These are phyloP conservation scores for Colletotrichum gloeosporioides DNA, from an alignment of 2,329 filamentous ascomycete species.

Conservation along the genomic window DNA sequence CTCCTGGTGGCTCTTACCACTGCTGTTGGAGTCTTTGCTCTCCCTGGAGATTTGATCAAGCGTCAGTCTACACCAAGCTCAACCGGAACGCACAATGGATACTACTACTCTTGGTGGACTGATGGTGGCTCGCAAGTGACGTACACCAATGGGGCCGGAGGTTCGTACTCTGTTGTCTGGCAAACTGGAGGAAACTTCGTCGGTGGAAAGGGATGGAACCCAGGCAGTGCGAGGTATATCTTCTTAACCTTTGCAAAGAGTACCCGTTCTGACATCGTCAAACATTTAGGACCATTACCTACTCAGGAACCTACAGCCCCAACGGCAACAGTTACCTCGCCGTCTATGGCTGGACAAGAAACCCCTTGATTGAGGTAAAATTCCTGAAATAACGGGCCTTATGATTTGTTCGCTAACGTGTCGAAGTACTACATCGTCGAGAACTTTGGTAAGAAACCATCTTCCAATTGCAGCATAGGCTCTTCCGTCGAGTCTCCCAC, in stretches of 20 bases:
- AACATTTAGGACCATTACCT: slow-evolving; percentile 32
- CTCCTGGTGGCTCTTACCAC: not conserved
- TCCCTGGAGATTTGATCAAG: not conserved
- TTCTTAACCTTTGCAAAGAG: rapidly evolving
- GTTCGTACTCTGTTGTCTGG: slow-evolving; percentile 52
- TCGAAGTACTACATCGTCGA: slow-evolving; percentile 13
- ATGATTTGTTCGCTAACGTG: rapidly evolving
- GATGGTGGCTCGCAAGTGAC: slow-evolving; percentile 47
- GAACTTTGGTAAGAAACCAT: not conserved
- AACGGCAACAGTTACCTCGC: slow-evolving; percentile 43
- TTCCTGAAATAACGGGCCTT: not conserved
- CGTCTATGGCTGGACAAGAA: slow-evolving; percentile 42
- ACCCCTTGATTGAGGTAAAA: slow-evolving; percentile 26
- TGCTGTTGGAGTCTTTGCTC: not conserved
- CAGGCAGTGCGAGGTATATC: slow-evolving; percentile 52
- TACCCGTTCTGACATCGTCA: slow-evolving; percentile 1
- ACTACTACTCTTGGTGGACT: slow-evolving; percentile 56
- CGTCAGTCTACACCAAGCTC: slow-evolving; percentile 37
- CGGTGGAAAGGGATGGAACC: slow-evolving; percentile 63
- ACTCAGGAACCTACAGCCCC: slow-evolving; percentile 40
- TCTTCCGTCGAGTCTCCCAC: too few relatives aligned
- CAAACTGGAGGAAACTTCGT: slow-evolving; percentile 56
- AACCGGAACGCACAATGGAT: slow-evolving; percentile 42
- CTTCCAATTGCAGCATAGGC: too few relatives aligned
- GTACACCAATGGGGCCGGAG: slow-evolving; percentile 45